Percentiles rank a stretch among this genome's conserved stretches.
phyloP scores from a whole-genome alignment of 2,329 filamentous ascomycete species.

The Zymoseptoria passerinii region DNA sequence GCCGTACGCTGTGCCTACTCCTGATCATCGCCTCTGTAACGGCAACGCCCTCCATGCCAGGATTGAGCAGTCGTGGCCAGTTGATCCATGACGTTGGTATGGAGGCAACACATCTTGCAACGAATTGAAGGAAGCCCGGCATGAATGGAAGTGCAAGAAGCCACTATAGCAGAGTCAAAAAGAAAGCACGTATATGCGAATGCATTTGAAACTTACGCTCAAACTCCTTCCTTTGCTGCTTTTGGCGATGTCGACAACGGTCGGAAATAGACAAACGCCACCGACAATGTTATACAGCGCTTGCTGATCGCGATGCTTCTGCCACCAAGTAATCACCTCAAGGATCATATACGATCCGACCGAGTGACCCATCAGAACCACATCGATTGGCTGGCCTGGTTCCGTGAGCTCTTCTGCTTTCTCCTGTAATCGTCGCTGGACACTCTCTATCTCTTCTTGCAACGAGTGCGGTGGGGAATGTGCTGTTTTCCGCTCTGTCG shows the following conservation, averaged over 20 bases:
- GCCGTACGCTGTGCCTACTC: slow-evolving; percentile 42
- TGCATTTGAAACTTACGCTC: slow-evolving; percentile 27
- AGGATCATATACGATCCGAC: slow-evolving; percentile 41
- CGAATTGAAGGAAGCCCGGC: not conserved
- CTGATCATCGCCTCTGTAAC: slow-evolving; percentile 45
- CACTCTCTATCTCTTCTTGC: slow-evolving; percentile 34
- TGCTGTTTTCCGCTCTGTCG: not conserved
- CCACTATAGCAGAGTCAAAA: not conserved
- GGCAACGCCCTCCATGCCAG: slow-evolving; percentile 31
- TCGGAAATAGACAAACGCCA: slow-evolving; percentile 39
- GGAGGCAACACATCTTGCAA: not conserved
- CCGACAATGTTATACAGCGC: slow-evolving; percentile 16
- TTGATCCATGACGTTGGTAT: slow-evolving; percentile 25
- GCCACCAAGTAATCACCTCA: slow-evolving; percentile 26
- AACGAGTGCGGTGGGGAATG: slow-evolving; percentile 12
- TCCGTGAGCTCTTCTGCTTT: slow-evolving; percentile 6
- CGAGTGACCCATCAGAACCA: slow-evolving; percentile 40
- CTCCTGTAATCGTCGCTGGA: slow-evolving; percentile 35
- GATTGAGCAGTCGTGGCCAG: slow-evolving; percentile 7
- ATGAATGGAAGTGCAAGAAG: slow-evolving; percentile 7
- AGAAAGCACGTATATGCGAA: not conserved
- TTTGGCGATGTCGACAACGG: slow-evolving; percentile 39
- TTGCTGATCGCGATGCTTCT: slow-evolving; percentile 7
- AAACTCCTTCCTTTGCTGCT: slow-evolving; percentile 36
- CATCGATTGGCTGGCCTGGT: slow-evolving; percentile 8